Percentiles rank a stretch among this genome's conserved stretches.
Evolutionary conservation across 2,329 filamentous ascomycete species (phyloP).

Genomic region (Stemphylium vesicarium): DNA sequence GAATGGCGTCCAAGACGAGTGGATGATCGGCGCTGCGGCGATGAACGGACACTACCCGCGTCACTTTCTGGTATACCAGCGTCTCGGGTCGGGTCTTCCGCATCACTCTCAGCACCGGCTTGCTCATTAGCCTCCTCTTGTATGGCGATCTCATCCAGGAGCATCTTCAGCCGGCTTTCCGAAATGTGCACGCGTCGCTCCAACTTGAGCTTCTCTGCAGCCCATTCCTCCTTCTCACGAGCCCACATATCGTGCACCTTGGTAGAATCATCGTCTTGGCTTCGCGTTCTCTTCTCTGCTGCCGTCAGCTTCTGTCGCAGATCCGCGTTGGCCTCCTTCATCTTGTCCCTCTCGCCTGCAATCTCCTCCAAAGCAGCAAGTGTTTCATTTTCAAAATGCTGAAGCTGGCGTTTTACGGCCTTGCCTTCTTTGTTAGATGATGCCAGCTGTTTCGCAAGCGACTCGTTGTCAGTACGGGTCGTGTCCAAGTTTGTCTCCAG

Average conservation of each 20-base stretch:
- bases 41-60: slow-evolving; percentile 71
- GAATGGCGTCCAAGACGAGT: slow-evolving; percentile 61
- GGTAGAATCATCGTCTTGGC: slow-evolving; percentile 82
- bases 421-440: slow-evolving; percentile 76
- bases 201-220: slow-evolving; percentile 78
- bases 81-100: slow-evolving; percentile 67
- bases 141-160: slow-evolving; percentile 84
- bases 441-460: slow-evolving; percentile 66
- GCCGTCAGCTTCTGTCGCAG: slow-evolving; percentile 77
- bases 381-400: slow-evolving; percentile 85
- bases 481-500: slow-evolving; percentile 78
- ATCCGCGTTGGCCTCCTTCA: slow-evolving; percentile 74
- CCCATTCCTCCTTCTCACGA: slow-evolving; percentile 83
- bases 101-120: slow-evolving; percentile 61
- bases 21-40: slow-evolving; percentile 54
- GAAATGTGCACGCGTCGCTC: slow-evolving; percentile 90
- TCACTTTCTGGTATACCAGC: slow-evolving; percentile 67
- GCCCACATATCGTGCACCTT: slow-evolving; percentile 81
- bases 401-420: slow-evolving; percentile 82
- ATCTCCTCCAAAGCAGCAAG: slow-evolving; percentile 85
- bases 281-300: slow-evolving; percentile 76
- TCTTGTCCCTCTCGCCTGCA: slow-evolving; percentile 83
- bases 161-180: slow-evolving; percentile 80
- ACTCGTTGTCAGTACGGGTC: slow-evolving; percentile 75
- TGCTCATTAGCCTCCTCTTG: slow-evolving; percentile 60